Conservation (phyloP, 1,284 basidiomycete genomes). For the Somion occarium region DNA sequence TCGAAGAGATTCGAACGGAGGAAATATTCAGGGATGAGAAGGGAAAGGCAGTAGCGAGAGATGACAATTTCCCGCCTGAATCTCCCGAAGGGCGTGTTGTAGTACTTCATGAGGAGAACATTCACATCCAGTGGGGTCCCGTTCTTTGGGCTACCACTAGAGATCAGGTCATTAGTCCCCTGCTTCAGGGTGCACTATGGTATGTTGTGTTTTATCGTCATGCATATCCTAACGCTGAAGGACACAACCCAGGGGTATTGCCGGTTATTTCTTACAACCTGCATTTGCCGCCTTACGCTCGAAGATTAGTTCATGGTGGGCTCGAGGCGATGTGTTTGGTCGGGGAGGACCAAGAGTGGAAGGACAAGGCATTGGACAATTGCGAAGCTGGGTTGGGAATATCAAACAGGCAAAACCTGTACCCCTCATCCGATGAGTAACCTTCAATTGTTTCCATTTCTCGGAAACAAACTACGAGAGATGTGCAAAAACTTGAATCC, state of each 20-base stretch:
- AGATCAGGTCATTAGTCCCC: conserved; percentile 65
- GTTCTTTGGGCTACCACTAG: conserved; percentile 59
- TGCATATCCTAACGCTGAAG: not conserved
- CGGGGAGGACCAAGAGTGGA: conserved; percentile 15
- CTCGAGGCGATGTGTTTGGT: conserved; percentile 15
- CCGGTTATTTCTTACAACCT: conserved; percentile 20
- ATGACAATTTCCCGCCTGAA: conserved; percentile 17
- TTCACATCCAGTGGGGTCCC: conserved; percentile 53
- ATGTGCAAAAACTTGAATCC: too few relatives aligned
- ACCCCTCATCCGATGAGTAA: not conserved
- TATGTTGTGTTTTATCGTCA: conserved; percentile 32
- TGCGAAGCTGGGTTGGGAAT: conserved; percentile 7
- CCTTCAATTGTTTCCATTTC: not conserved
- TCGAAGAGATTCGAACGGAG: conserved; percentile 24
- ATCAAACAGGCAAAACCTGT: not conserved
- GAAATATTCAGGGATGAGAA: conserved; percentile 25
- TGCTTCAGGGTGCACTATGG: conserved; percentile 71
- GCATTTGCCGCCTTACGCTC: conserved; percentile 14
- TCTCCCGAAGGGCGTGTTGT: conserved; percentile 9
- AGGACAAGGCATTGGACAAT: conserved; percentile 20
- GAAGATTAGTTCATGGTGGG: conserved; percentile 23
- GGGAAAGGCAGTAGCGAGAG: conserved; percentile 18
- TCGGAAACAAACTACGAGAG: too few relatives aligned
- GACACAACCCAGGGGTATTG: conserved; percentile 21
- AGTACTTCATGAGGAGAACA: conserved; percentile 9